Evolutionary conservation across 75 land plant genomes (phyloP).

Genomic region (Chamaecyparis obtusa): DNA sequence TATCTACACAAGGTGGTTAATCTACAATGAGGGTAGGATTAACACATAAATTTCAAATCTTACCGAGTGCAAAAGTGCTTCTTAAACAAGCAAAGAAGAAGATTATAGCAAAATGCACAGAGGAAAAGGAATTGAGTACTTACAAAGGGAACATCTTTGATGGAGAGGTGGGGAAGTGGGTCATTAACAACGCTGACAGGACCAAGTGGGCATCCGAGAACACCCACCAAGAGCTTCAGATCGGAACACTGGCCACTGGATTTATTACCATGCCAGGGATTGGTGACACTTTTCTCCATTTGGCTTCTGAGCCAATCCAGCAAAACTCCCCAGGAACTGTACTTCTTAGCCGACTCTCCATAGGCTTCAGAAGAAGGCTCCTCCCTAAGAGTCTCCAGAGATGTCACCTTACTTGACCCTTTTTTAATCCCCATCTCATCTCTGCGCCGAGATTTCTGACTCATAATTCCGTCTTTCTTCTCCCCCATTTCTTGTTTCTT

Average conservation of each 20-base stretch:
- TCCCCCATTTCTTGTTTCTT: neutral
- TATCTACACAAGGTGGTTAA: too few species aligned
- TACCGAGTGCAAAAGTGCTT: too few species aligned
- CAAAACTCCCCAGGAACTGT: slow-evolving; percentile 48
- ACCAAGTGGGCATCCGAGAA: slow-evolving; percentile 78
- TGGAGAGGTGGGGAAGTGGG: slow-evolving; percentile 21
- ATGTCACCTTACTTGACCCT: neutral
- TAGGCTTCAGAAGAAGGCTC: slow-evolving; percentile 36
- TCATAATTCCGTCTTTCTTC: slow-evolving; percentile 8
- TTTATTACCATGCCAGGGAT: neutral
- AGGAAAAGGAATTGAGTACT: neutral
- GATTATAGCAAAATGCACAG: neutral
- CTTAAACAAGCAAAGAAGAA: too few species aligned
- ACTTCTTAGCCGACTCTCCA: slow-evolving; percentile 37
- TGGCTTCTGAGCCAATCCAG: slow-evolving; percentile 29
- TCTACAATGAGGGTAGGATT: too few species aligned
- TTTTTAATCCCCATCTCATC: slow-evolving; percentile 13
- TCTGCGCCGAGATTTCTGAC: slow-evolving; percentile 9
- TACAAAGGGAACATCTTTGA: slow-evolving; percentile 55
- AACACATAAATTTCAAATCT: too few species aligned
- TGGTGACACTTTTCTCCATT: neutral
- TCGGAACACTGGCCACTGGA: slow-evolving; percentile 33
- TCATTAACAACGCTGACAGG: slow-evolving; percentile 39
- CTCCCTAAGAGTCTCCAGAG: slow-evolving; percentile 45
- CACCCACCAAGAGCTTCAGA: slow-evolving; percentile 63